Conservation (phyloP, 805 yeast genomes). For the Sungouiella blattae region DNA sequence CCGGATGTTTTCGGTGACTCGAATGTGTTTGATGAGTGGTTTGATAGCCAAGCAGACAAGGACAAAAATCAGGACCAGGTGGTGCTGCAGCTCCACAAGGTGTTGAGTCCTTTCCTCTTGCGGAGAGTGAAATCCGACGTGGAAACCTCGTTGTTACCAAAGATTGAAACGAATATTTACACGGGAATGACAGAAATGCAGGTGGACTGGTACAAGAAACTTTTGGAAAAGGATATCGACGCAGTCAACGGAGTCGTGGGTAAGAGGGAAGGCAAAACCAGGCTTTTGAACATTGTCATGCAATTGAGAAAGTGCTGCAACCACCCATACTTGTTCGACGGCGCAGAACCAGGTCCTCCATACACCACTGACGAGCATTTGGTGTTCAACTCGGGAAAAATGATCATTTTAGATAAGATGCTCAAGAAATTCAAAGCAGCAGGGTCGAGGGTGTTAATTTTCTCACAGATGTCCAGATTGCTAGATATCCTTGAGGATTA, state of each 20-base stretch:
- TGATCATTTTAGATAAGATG: conserved; percentile 83
- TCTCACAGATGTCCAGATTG: conserved; percentile 90
- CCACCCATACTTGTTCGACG: conserved; percentile 95
- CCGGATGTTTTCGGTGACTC: conserved; percentile 96
- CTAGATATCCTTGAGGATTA: conserved; percentile 90
- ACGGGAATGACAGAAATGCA: conserved; percentile 97
- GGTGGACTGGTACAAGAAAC: conserved; percentile 81
- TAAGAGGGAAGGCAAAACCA: conserved; percentile 86
- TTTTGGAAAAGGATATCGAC: conserved; percentile 88
- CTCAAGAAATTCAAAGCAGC: conserved; percentile 64
- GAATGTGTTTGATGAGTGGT: conserved; percentile 89
- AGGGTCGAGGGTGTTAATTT: conserved; percentile 88
- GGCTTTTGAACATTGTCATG: conserved; percentile 92
- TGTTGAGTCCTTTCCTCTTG: conserved; percentile 79
- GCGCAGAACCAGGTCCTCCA: conserved; percentile 99
- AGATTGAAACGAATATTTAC: conserved; percentile 83
- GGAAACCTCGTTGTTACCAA: conserved; percentile 85
- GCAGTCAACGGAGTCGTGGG: conserved; percentile 97
- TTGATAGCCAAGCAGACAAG: conserved; percentile 51
- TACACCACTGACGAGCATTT: conserved; percentile 93
- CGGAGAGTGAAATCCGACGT: conserved; percentile 92
- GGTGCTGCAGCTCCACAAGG: conserved; percentile 84
- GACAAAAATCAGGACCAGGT: conserved; percentile 63
- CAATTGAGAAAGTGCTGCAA: conserved; percentile 95
- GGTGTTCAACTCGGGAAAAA: conserved; percentile 85